Conservation (phyloP, 345 rosid genomes). For the Hibiscus tridactylites region DNA sequence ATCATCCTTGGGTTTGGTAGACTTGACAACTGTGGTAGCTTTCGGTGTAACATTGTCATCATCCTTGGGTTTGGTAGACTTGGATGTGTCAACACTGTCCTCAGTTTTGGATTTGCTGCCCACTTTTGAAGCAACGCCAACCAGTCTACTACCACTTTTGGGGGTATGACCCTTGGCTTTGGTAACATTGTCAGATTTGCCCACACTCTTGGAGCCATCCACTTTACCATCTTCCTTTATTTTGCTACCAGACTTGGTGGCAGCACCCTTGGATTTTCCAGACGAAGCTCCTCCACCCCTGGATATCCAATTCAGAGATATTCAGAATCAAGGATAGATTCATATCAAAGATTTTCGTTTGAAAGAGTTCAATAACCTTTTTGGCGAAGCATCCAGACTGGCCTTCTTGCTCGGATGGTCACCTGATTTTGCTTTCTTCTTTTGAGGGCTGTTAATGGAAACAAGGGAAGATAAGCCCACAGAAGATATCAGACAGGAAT, state of each 20-base stretch:
- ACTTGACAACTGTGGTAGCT: constrained; percentile 7
- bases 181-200: constrained; percentile 29
- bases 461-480: not conserved
- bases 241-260: constrained; percentile 16
- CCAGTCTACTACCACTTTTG: constrained; percentile 35
- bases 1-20: constrained; percentile 32
- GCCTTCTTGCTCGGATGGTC: constrained; percentile 33
- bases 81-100: constrained; percentile 20
- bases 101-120: constrained; percentile 37
- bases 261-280: constrained; percentile 46
- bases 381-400: constrained; percentile 36
- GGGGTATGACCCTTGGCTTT: constrained; percentile 36
- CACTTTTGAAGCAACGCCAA: constrained; percentile 24
- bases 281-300: constrained; percentile 63
- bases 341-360: not conserved
- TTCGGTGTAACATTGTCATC: constrained; percentile 10
- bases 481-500: not conserved
- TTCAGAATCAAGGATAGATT: constrained; percentile 4
- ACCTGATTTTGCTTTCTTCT: constrained; percentile 53
- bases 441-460: constrained; percentile 46
- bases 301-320: constrained; percentile 3
- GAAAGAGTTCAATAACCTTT: constrained; percentile 37
- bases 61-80: constrained; percentile 31
- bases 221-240: constrained; percentile 13
- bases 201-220: constrained; percentile 27